Evolutionary conservation across 257 asterid species (phyloP).

Genomic region (Solanum pimpinellifolium): DNA sequence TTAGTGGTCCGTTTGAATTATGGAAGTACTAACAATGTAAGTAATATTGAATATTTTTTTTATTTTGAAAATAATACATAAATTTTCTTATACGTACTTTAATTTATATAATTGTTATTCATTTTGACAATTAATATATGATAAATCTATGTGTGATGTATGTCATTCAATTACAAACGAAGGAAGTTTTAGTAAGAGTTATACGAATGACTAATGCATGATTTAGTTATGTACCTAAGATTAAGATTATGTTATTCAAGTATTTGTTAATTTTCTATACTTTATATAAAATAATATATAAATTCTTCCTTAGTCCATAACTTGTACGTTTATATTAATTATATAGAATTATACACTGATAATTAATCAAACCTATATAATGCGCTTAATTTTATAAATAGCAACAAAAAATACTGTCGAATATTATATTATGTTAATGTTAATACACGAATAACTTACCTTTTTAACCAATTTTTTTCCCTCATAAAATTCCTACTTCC

Average conservation of each 20-base stretch:
- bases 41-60: too few species aligned
- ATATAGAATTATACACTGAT: not conserved
- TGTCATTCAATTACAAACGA: not conserved
- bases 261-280: not conserved
- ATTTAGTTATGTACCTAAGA: not conserved
- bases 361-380: not conserved
- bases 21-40: too few species aligned
- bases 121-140: not conserved
- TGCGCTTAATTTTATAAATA: not conserved
- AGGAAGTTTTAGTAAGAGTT: not conserved
- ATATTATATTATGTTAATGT: not conserved
- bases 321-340: not conserved
- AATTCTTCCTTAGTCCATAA: not conserved
- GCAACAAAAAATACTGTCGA: not conserved
- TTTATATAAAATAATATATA: not conserved
- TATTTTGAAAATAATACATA: too few species aligned
- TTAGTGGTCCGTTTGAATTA: not conserved
- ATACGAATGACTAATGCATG: not conserved
- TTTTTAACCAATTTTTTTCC: not conserved
- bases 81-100: not conserved
- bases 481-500: not conserved
- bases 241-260: not conserved
- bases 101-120: not conserved
- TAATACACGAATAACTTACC: not conserved
- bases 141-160: not conserved